phyloP scores from a whole-genome alignment of 73 alveolate species.

The Tetrahymena elliotti region DNA sequence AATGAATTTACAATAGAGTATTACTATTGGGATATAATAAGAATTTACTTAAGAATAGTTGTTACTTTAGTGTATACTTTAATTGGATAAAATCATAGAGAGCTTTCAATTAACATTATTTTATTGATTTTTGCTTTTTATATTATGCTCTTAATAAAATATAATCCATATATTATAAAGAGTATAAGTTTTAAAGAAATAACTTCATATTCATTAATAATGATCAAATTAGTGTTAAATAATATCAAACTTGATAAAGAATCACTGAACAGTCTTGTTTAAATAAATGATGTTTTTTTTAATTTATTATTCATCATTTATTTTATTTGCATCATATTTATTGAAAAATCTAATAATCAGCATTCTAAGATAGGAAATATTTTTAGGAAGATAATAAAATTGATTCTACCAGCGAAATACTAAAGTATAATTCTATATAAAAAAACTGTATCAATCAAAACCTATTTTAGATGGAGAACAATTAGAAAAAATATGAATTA shows the following conservation, averaged over 20 bases:
- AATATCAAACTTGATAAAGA: no score
- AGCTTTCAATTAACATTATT: background rate
- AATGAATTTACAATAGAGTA: background rate
- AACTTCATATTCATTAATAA: background rate
- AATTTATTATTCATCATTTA: background rate
- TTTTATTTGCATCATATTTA: background rate
- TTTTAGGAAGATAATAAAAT: background rate
- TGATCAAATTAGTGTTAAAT: background rate
- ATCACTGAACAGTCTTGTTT: background rate
- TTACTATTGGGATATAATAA: background rate
- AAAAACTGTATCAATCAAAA: background rate
- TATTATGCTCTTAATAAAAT: background rate
- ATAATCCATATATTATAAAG: background rate
- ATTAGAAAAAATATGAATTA: background rate
- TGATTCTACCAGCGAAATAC: background rate
- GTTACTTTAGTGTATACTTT: background rate
- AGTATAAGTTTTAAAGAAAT: background rate
- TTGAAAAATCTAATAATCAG: background rate
- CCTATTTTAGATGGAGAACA: background rate
- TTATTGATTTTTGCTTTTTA: background rate
- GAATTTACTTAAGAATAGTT: background rate
- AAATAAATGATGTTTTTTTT: background rate
- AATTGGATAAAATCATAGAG: background rate
- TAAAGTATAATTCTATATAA: background rate
- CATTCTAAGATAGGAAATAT: background rate